Base-by-base conservation (phyloP, 129 eudicot genomes). In the Flaveria linearis region DNA sequence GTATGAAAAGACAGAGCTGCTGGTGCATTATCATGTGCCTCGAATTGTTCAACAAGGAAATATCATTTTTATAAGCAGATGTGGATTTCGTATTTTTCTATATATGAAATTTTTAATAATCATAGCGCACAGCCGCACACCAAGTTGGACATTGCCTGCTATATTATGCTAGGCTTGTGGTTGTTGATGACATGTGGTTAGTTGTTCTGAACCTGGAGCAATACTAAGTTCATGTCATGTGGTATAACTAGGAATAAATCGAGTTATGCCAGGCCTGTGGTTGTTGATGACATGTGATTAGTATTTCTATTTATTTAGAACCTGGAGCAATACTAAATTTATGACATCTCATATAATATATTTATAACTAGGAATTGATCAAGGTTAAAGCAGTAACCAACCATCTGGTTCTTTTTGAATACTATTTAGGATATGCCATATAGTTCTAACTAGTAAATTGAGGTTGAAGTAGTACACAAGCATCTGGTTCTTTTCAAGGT, bases 151-250 rank as follows among this genome's bases (percentile, higher is more conserved):
- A 25, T 11, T 25, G 41, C 74, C 25, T 47, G 61, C 52, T 42
- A 17, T 67, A 9, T 68, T 68, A 68, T 42, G 23, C 61, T 70
- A 47, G 63, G 15, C 63, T n/a, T 28, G 62, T 71, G 43, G 47
- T 16, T 49, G n/a, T 51, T 70, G 51, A 70, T 51, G 28, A 50
- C 18, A 10, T 26, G 41, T 26, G 14, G 26, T 26, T 26, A 25
- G 67, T 61, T 61, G 67, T 61, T 70, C 5, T 16, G 57, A 16
- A 26, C 12, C 23, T 49, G 45, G 61, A 69, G 39, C 53, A 43
- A 68, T 68, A 20, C 33, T 10, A 58, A 22, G 23, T 58, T 36
- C 41, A 36, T 36, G 41, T 4, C 41, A 36, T 5, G 41, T 36
- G 7, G 41, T 36, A 33, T 33, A 30, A 36, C 41, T 36, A 36